Conservation (phyloP, 2,329 filamentous ascomycete species). For the Trichoderma gracile region DNA sequence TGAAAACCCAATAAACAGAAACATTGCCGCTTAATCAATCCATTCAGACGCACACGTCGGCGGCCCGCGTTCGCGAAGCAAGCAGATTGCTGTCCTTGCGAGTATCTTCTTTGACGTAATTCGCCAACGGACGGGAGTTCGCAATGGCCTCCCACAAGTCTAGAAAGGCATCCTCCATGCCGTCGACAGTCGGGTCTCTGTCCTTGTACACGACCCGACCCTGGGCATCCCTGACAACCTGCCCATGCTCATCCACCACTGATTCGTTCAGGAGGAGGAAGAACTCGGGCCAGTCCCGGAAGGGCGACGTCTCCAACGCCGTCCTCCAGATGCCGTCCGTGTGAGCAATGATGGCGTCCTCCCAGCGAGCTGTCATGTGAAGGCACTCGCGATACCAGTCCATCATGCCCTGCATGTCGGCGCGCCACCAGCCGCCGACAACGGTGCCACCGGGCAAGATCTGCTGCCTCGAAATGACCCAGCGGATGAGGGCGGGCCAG, state of each 20-base stretch:
- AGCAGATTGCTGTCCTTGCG: constrained; percentile 24
- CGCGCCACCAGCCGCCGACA: constrained; percentile 32
- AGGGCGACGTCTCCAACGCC: constrained; percentile 32
- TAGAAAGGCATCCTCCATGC: constrained; percentile 33
- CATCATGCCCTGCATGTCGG: constrained; percentile 35
- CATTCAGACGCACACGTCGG: constrained; percentile 15
- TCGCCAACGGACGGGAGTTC: constrained; percentile 30
- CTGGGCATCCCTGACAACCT: constrained; percentile 2
- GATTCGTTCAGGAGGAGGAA: constrained; percentile 28
- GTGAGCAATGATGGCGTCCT: constrained; percentile 30
- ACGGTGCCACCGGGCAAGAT: constrained; percentile 30
- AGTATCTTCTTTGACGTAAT: constrained; percentile 19
- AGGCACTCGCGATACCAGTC: constrained; percentile 36
- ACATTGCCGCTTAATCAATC: background rate
- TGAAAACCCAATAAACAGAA: background rate
- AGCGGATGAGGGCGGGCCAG: constrained; percentile 34
- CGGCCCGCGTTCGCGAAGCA: constrained; percentile 25
- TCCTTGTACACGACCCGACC: constrained; percentile 25
- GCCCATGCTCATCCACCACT: constrained; percentile 23
- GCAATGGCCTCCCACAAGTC: constrained; percentile 32
- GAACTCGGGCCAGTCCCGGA: constrained; percentile 36
- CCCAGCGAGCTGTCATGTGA: constrained; percentile 27
- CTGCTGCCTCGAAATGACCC: constrained; percentile 31
- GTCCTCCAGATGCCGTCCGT: constrained; percentile 33
- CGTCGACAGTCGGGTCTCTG: constrained; percentile 25